Evolutionary conservation across 805 yeast genomes (phyloP).

Genomic region (Pichia cephalocereana): DNA sequence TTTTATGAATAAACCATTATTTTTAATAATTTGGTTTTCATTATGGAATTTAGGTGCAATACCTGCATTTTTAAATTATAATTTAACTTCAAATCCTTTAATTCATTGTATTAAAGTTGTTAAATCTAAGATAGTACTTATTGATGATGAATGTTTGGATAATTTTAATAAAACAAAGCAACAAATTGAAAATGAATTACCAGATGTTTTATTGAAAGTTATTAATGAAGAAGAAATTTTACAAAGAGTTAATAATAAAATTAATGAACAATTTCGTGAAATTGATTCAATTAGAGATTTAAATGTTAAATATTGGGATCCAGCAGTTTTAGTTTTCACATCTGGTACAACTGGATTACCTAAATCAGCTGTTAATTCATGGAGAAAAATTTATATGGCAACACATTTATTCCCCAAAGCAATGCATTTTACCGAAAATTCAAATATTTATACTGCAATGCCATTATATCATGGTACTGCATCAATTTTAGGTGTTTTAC

Average conservation of each 20-base stretch:
- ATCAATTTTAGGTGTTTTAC: slow-evolving; percentile 74
- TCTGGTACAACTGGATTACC: slow-evolving; percentile 96
- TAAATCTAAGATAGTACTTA: slow-evolving; percentile 52
- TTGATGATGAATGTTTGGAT: slow-evolving; percentile 51
- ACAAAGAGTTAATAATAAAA: slow-evolving; percentile 1
- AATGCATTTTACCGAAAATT: slow-evolving; percentile 43
- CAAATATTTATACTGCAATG: slow-evolving; percentile 81
- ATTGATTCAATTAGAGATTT: slow-evolving; percentile 50
- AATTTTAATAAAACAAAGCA: slow-evolving; percentile 33
- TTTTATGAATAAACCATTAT: slow-evolving; percentile 76
- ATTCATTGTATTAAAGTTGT: slow-evolving; percentile 73
- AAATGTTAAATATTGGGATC: slow-evolving; percentile 45
- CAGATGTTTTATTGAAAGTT: slow-evolving; percentile 16
- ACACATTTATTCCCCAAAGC: slow-evolving; percentile 60
- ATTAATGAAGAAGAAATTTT: slow-evolving; percentile 15
- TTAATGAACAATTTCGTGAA: slow-evolving; percentile 41
- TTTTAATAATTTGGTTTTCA: slow-evolving; percentile 73
- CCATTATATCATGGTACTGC: slow-evolving; percentile 95
- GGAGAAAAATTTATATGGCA: slow-evolving; percentile 78
- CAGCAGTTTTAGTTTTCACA: slow-evolving; percentile 73
- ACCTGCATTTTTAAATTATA: slow-evolving; percentile 83
- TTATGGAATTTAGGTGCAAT: slow-evolving; percentile 86
- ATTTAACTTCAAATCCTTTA: slow-evolving; percentile 61
- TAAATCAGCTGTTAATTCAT: slow-evolving; percentile 85
- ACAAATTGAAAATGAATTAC: slow-evolving; percentile 29